A percentile compares a stretch with the other conserved stretches of the same genome.
These are phyloP conservation scores for Gloeostereum incarnatum DNA, from an alignment of 768 basidiomycete genomes.

Conservation along the genomic window DNA sequence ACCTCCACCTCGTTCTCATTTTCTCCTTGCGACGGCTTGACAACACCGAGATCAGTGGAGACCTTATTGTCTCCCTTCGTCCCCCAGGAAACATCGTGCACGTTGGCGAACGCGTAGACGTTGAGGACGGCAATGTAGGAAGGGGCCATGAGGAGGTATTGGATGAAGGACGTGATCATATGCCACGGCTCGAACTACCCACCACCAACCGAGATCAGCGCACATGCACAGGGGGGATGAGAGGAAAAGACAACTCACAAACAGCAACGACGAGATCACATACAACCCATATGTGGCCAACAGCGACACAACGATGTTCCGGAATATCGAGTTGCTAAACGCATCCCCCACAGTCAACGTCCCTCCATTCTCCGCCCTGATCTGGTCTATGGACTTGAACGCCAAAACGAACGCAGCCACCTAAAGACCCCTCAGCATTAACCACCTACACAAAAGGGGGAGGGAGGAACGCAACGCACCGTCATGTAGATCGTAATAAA, in stretches of 20 bases:
- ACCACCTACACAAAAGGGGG: neutral
- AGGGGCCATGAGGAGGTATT: constrained; percentile 86
- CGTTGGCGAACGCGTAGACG: constrained; percentile 88
- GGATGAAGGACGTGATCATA: constrained; percentile 94
- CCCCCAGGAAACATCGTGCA: constrained; percentile 92
- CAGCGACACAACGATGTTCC: constrained; percentile 58
- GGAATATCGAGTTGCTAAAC: constrained; percentile 73
- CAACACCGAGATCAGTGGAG: constrained; percentile 77
- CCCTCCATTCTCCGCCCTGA: constrained; percentile 36
- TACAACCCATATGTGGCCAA: constrained; percentile 88
- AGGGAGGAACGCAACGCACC: constrained; percentile 25
- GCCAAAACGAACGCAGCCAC: constrained; percentile 75
- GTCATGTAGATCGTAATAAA: constrained; percentile 97
- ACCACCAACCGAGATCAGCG: constrained; percentile 5
- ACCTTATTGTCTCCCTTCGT: constrained; percentile 93
- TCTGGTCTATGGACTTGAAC: constrained; percentile 64
- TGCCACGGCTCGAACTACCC: constrained; percentile 93
- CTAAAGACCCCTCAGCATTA: constrained; percentile 24
- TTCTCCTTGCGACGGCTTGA: constrained; percentile 44
- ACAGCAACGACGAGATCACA: constrained; percentile 70
- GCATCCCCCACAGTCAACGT: constrained; percentile 47
- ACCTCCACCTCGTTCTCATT: constrained; percentile 83
- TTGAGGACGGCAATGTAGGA: constrained; percentile 92
- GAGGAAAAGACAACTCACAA: constrained; percentile 45
- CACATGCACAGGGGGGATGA: neutral